Base-by-base conservation (phyloP, 257 asterid species). In the Nemophila menziesii region DNA sequence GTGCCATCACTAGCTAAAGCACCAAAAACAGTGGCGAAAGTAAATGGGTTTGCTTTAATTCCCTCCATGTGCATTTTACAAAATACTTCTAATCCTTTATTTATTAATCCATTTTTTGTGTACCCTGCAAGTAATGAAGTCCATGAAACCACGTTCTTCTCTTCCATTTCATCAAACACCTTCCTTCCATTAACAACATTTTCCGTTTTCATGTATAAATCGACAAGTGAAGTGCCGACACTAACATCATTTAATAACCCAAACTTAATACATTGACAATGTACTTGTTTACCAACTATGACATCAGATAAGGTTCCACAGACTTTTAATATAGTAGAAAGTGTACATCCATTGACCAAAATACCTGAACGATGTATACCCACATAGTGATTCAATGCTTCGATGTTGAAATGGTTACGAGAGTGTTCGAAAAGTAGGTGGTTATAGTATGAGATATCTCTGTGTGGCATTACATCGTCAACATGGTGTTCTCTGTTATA, bases 131-230 rank as follows among this genome's bases (percentile, higher is more conserved):
- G 75, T 39, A 89, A 65, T 1, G 98, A 75, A 17, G 98, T 89
- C 93, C 95, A 89, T 22, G 94, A 80, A 46, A 89, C 86, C 1
- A 80, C 92, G 44, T 89, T 89, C 74, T 61, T 85, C 46, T 66
- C 80, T 16, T 17, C 65, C 66, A 84, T 69, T 57, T 80, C 95
- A 29, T 75, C 74, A 56, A 89, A 89, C 62, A 78, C 66, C 53
- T 45, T 68, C 70, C 68, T 64, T 20, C 86, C 95, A 1, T 65
- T 73, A 29, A 44, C 57, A 48, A 78, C 53, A 23, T 60, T 65
- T 38, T 58, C 80, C 24, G 54, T 72, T 64, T 84, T 89, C 61
- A 80, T 55, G 54, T 89, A 82, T 84, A 83, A 78, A 56, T 80
- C 89, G 13, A 89, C 79, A 22, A 89, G 73, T 3, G 92, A 75